Conservation (phyloP, 345 rosid genomes). For the Brassica cretica region DNA sequence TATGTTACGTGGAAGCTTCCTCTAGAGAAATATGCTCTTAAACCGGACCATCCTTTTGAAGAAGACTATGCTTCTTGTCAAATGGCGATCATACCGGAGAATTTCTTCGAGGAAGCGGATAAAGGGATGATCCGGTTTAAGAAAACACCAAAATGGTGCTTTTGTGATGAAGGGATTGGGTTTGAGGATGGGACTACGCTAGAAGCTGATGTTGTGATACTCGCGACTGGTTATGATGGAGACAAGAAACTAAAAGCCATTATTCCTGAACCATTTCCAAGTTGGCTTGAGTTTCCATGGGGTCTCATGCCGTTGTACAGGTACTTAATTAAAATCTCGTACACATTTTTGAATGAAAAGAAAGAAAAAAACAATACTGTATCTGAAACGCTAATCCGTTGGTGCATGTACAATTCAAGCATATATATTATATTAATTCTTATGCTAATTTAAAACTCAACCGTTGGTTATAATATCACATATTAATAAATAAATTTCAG, state of each 20-base stretch:
- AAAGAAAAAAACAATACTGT: not conserved
- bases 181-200: constrained; percentile 61
- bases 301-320: constrained; percentile 77
- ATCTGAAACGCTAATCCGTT: no score
- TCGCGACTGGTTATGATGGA: constrained; percentile 87
- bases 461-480: not conserved
- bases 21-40: constrained; percentile 65
- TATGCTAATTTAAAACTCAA: not conserved
- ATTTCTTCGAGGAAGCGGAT: constrained; percentile 75
- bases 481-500: constrained; percentile 33
- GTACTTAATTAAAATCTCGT: constrained; percentile 32
- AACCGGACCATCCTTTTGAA: constrained; percentile 81
- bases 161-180: constrained; percentile 62
- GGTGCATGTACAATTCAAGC: no score
- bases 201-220: constrained; percentile 74
- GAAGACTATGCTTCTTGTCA: constrained; percentile 92
- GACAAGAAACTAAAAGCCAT: constrained; percentile 72
- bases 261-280: constrained; percentile 70
- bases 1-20: constrained; percentile 76
- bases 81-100: constrained; percentile 81
- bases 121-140: constrained; percentile 73
- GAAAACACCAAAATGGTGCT: constrained; percentile 74
- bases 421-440: no score
- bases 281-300: constrained; percentile 54
- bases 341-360: not conserved